Base-by-base conservation (phyloP, 306 rosid genomes). In the Castanospermum australe region DNA sequence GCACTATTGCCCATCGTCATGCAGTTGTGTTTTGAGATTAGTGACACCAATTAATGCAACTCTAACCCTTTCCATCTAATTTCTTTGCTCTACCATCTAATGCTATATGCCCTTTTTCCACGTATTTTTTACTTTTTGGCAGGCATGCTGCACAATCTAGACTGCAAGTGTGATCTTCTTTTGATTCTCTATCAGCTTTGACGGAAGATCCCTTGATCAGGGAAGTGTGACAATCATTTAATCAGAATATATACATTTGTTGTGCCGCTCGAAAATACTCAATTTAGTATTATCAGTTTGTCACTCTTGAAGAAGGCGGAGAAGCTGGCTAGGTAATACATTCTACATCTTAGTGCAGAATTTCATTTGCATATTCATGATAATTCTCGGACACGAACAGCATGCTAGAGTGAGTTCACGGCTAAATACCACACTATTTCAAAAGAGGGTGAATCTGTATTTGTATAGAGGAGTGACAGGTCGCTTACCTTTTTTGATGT, bases 391-490 rank as follows among this genome's bases (percentile, higher is more conserved):
- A 25, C 57, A 63, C 35, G 62, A 50, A 36, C 50, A 20, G 78
- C 47, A 54, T 41, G 70, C 64, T 75, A 69, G 66, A 77, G 69
- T 39, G 32, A 70, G 65, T 41, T 73, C 60, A 48, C 76, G 74
- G 71, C 59, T 15, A 71, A 42, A 79, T 81, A 75, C 80, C 67
- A 81, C 68, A 74, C 57, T 39, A 72, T 81, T 68, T 21, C 75
- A 41, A 52, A 35, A 61, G 80, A 83, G 87, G 79, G 67, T 71
- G 85, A 67, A 65, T 67, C 52, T 85, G 82, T 83, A 89, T 75
- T 84, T 83, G 87, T 84, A 91, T 76, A 84, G 82, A 83, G 80
- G 62, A 60, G 67, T 81, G 63, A 71, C 39, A 63, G 50, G 21
- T 36, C 79, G 39, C 50, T 47, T 25, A 17, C 18, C 38, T 36